Base-by-base conservation (phyloP, 2,329 filamentous ascomycete species). In the Aschersonia sp. region DNA sequence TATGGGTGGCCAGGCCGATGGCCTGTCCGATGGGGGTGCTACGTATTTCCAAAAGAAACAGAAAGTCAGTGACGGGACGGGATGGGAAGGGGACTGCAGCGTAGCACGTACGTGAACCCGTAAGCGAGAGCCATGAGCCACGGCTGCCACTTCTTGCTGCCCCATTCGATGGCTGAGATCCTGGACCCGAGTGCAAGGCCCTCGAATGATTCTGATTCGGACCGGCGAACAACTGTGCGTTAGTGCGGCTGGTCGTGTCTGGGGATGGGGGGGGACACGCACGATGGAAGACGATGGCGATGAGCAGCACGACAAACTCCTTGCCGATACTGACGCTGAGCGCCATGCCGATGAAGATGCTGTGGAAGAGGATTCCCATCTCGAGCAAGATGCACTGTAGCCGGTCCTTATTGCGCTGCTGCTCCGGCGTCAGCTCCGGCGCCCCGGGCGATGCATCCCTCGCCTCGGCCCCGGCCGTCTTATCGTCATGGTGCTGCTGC, bases 341-440 rank as follows among this genome's bases (percentile, higher is more conserved):
- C 3, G 85, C 84, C 83, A 89, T 89, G 51, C 85, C 85, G 54
- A 91, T 89, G 59, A 91, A 91, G 51, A 89, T 72, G 58, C 80
- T 85, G 55, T 65, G 63, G 48, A 65, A 65, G 43, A 65, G 55
- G 54, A 89, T 89, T 31, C 85, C 85, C 31, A 84, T 82, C 66
- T 91, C 85, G 12, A 89, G 74, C 48, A 89, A 72, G 50, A 89
- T 72, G 54, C 84, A 89, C 63, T 89, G 85, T 9, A 89, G 69
- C 54, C 88, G 75, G 55, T 83, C 75, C 49, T 82, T 77, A 56
- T 82, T 78, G 51, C 64, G 59, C 53, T 77, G 72, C 63, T 82
- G 70, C 60, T 84, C 71, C 45, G 74, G 57, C 46, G 61, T 67
- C 52, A 64, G 61, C 30, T 48, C 43, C 30, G 20, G 35, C 9